These are phyloP conservation scores for Russula griseocarnosa DNA, from an alignment of 768 basidiomycete species.

Conservation along the genomic window DNA sequence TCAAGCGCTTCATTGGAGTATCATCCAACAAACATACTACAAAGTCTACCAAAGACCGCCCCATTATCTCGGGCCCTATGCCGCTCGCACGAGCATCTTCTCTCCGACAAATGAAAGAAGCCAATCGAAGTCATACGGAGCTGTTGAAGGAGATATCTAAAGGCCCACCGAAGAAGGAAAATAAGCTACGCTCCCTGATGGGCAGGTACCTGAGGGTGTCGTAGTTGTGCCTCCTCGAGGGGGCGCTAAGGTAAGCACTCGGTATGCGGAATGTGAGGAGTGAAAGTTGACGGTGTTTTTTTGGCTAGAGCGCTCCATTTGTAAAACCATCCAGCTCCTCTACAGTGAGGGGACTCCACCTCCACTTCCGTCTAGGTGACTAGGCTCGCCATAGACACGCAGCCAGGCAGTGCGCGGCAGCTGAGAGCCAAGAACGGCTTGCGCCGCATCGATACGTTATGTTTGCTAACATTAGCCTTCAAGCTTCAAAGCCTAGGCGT, in stretches of 20 bases:
- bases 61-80: constrained; percentile 36
- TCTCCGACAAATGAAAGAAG: constrained; percentile 24
- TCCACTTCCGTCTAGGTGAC: constrained; percentile 6
- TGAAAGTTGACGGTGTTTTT: constrained; percentile 15
- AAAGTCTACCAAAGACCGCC: constrained; percentile 28
- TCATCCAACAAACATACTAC: constrained; percentile 21
- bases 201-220: constrained; percentile 25
- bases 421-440: constrained; percentile 22
- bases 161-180: constrained; percentile 29
- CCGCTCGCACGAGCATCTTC: constrained; percentile 31
- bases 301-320: neutral
- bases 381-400: constrained; percentile 13
- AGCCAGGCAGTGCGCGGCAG: constrained; percentile 2
- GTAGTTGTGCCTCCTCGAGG: constrained; percentile 11
- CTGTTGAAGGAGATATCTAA: constrained; percentile 20
- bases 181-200: constrained; percentile 34
- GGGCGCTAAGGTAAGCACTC: constrained; percentile 18
- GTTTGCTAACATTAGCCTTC: constrained; percentile 6
- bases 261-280: constrained; percentile 6
- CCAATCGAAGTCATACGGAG: constrained; percentile 22
- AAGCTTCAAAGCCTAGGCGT: constrained; percentile 9
- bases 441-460: constrained; percentile 17
- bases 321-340: constrained; percentile 2
- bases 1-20: constrained; percentile 29
- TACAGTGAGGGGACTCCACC: constrained; percentile 2